A percentile compares a stretch with the other conserved stretches of the same genome.
Evolutionary conservation across 495 filamentous ascomycete species (phyloP).

Genomic region (Hyaloscypha hepaticicola): DNA sequence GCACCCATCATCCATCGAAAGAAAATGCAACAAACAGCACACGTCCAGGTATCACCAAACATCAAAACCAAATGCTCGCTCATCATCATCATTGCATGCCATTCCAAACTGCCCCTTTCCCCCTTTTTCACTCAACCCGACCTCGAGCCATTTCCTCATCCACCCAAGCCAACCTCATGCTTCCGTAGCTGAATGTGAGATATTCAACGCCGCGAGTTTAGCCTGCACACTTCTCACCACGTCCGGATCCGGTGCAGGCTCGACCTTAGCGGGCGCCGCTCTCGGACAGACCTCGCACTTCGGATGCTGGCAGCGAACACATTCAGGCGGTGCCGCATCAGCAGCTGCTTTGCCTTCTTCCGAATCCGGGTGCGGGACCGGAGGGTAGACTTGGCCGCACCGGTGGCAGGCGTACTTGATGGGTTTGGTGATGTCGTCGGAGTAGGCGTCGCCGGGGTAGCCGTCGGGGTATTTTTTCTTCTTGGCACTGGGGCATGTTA

Average conservation of each 20-base stretch:
- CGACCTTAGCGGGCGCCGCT: slow-evolving; percentile 52
- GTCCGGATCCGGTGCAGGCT: slow-evolving; percentile 62
- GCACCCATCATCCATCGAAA: not conserved
- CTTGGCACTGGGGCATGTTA: slow-evolving; percentile 55
- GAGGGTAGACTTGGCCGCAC: slow-evolving; percentile 55
- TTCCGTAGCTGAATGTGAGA: not conserved
- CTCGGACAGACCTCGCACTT: slow-evolving; percentile 49
- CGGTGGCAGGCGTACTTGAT: slow-evolving; percentile 63
- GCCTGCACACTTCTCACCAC: slow-evolving; percentile 59
- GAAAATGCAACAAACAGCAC: not conserved
- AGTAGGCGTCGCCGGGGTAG: slow-evolving; percentile 66
- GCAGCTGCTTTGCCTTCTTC: slow-evolving; percentile 27
- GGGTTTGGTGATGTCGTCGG: slow-evolving; percentile 38
- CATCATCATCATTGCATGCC: not conserved
- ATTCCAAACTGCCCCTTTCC: not conserved
- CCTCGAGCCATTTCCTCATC: not conserved
- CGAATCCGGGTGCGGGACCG: slow-evolving; percentile 26
- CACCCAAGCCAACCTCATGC: not conserved
- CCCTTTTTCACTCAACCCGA: not conserved
- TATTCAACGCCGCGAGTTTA: slow-evolving; percentile 48
- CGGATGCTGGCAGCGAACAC: slow-evolving; percentile 60
- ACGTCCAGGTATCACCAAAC: not conserved
- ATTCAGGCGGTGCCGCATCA: slow-evolving; percentile 41
- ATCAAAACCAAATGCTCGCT: not conserved
- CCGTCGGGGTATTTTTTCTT: slow-evolving; percentile 73